Conservation (phyloP, 192 early-diverging fungal species). For the Dispira parvispora region DNA sequence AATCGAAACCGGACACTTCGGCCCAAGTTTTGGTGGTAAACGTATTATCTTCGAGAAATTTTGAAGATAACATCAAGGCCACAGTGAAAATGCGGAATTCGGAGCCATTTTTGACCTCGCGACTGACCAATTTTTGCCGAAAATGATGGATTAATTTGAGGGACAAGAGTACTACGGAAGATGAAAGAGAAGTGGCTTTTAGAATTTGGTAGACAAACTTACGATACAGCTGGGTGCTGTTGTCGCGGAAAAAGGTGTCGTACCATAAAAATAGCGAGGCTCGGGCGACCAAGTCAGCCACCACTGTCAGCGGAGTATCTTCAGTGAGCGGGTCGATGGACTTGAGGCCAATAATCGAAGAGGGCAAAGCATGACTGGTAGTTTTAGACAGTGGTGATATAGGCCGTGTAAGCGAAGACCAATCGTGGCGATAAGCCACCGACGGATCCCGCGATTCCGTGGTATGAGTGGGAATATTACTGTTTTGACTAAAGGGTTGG, state of each 20-base stretch:
- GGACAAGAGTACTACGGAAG: conserved; percentile 1
- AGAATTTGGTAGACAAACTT: conserved; percentile 7
- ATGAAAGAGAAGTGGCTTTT: background rate
- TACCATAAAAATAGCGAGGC: conserved; percentile 1
- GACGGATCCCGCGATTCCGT: background rate
- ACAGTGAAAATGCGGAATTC: conserved; percentile 9
- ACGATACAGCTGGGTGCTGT: background rate
- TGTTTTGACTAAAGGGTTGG: too few species aligned
- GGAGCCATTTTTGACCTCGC: conserved; percentile 8
- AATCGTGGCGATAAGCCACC: background rate
- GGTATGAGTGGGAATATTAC: too few species aligned
- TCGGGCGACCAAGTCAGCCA: background rate
- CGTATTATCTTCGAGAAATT: conserved; percentile 60
- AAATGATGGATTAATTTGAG: background rate
- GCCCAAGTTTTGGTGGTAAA: conserved; percentile 71
- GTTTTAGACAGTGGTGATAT: background rate
- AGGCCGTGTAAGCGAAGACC: background rate
- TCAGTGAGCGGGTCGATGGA: conserved; percentile 1
- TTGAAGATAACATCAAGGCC: conserved; percentile 29
- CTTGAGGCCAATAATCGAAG: background rate
- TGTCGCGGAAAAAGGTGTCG: background rate
- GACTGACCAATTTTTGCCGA: background rate
- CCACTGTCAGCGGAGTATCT: background rate
- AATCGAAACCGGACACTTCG: conserved; percentile 47
- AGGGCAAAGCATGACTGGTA: background rate